A percentile compares a stretch with the other conserved stretches of the same genome.
These are phyloP conservation scores for Paraconiothyrium brasiliense DNA, from an alignment of 2,329 filamentous ascomycete genomes.

Conservation along the genomic window DNA sequence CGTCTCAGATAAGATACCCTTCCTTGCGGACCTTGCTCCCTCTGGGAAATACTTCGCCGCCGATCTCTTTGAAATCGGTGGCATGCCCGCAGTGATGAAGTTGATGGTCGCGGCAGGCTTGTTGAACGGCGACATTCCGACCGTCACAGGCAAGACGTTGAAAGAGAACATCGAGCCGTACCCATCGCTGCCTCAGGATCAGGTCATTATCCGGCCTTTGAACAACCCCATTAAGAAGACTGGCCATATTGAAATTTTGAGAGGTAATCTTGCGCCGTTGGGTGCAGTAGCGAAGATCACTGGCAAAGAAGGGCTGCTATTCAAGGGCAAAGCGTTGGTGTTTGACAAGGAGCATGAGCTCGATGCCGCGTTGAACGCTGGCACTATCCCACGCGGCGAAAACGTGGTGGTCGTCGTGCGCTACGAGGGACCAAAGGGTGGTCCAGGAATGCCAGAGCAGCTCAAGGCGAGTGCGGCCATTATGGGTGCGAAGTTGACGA, in stretches of 20 bases:
- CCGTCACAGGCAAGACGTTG: slow-evolving; percentile 84
- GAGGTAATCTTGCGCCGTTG: slow-evolving; percentile 86
- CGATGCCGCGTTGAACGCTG: slow-evolving; percentile 75
- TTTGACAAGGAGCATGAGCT: slow-evolving; percentile 88
- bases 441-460: slow-evolving; percentile 96
- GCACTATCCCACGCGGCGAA: slow-evolving; percentile 76
- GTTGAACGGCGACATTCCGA: slow-evolving; percentile 80
- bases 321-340: slow-evolving; percentile 81
- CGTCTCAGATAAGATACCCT: slow-evolving; percentile 83
- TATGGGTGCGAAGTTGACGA: slow-evolving; percentile 88
- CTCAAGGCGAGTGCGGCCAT: slow-evolving; percentile 87
- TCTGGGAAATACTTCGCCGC: slow-evolving; percentile 87
- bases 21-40: slow-evolving; percentile 85
- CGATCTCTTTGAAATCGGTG: slow-evolving; percentile 85
- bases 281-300: slow-evolving; percentile 97
- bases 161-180: slow-evolving; percentile 81
- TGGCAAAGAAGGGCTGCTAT: slow-evolving; percentile 87
- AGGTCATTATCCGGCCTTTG: slow-evolving; percentile 83
- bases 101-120: slow-evolving; percentile 79
- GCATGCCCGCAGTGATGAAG: slow-evolving; percentile 86
- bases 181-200: slow-evolving; percentile 79
- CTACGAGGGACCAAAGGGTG: slow-evolving; percentile 93
- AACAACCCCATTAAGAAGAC: slow-evolving; percentile 84
- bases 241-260: slow-evolving; percentile 88
- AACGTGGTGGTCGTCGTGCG: slow-evolving; percentile 90